Evolutionary conservation across 768 basidiomycete genomes (phyloP), one percentile per base, ranked within the genome.

Genomic region (Neoboletus brunneissimus): DNA sequence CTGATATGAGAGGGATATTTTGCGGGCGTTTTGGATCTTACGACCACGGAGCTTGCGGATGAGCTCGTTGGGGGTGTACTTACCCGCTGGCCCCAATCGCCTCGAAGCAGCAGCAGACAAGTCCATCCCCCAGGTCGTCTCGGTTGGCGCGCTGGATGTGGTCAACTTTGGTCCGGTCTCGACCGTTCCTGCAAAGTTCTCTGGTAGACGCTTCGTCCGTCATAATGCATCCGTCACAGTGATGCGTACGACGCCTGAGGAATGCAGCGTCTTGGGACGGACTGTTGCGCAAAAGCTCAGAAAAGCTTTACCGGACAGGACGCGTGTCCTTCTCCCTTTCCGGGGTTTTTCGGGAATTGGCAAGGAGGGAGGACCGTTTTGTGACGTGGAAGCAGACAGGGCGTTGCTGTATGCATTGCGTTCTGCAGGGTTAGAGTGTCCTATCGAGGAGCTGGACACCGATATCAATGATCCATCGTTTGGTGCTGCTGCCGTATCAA

Each of bases 1-100:
- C 50, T 73, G 31, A 60, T 73, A 16, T 49, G 55, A 0, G 56
- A 72, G 44, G 56, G 62, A 2, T 53, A 62, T 16, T 63, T 73
- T 23, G 54, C 40, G 6, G 71, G 67, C 0, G 70, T 72, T 11
- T 43, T 72, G 25, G 68, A 72, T 47, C 51, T 70, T 15, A 73
- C 66, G n/a, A 73, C 68, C 15, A 73, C 71, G 13, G 69, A 72
- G 55, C 67, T 72, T 15, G 72, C 62, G 15, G 68, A 72, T 38
- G 66, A 73, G 49, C 62, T 70, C 27, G 61, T 71, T 40, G 70
- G 72, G 5, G 70, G 66, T 18, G 62, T 68, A 0, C 61, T 73
- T 13, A 57, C 51, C n/a, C 18, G 69, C 71, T 2, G 71, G 68
- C 6, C 55, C 72, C 7, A 31, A 56, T 22, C 66, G 66, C 44